These are phyloP conservation scores for Trichoderma atroviride DNA, from an alignment of 2,329 filamentous ascomycete genomes.

Conservation along the genomic window DNA sequence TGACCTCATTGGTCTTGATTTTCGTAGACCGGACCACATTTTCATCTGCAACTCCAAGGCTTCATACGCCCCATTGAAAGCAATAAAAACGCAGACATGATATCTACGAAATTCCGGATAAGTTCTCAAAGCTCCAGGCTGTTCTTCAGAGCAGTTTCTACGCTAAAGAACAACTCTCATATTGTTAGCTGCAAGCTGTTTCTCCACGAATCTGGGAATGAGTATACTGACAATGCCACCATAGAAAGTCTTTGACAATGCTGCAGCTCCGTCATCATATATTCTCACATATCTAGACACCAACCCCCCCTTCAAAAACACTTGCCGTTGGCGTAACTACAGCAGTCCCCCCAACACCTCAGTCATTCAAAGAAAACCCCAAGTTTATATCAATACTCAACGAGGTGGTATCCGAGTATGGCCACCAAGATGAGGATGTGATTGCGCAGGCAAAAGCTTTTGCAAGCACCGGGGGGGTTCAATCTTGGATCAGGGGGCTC, in stretches of 20 bases:
- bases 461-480: constrained; percentile 58
- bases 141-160: constrained; percentile 46
- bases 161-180: constrained; percentile 53
- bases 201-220: constrained; percentile 51
- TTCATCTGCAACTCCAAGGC: neutral
- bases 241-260: constrained; percentile 61
- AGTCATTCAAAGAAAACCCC: constrained; percentile 61
- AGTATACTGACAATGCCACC: constrained; percentile 32
- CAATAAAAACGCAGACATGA: constrained; percentile 32
- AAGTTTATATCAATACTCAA: constrained; percentile 62
- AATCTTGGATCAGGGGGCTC: constrained; percentile 56
- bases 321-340: constrained; percentile 64
- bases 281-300: constrained; percentile 63
- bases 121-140: constrained; percentile 30
- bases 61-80: constrained; percentile 7
- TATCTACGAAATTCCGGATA: constrained; percentile 34
- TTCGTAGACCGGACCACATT: neutral
- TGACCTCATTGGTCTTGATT: constrained; percentile 38
- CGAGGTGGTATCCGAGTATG: constrained; percentile 58
- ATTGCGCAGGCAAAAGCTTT: constrained; percentile 61
- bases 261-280: constrained; percentile 49
- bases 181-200: constrained; percentile 49
- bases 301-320: constrained; percentile 55
- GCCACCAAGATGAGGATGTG: constrained; percentile 58
- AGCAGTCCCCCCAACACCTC: constrained; percentile 61